Evolutionary conservation across 495 filamentous ascomycete genomes (phyloP).

Genomic region (Penicilliopsis zonata): DNA sequence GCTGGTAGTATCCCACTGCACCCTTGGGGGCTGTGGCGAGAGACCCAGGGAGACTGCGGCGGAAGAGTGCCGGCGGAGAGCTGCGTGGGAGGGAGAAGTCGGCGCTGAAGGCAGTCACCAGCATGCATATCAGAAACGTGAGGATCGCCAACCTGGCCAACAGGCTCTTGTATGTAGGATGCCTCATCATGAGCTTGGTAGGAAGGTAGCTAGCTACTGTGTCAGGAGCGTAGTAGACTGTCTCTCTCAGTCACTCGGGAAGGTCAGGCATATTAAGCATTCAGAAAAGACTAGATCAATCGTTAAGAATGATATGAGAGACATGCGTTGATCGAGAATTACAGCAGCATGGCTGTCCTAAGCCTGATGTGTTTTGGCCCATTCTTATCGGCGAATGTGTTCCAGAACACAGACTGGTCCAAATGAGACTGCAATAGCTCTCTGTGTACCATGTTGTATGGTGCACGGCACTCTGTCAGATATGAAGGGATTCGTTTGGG

Average conservation of each 20-base stretch:
- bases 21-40: conserved; percentile 9
- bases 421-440: no score
- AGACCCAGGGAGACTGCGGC: conserved; percentile 9
- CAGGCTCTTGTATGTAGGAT: neutral
- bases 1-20: conserved; percentile 9
- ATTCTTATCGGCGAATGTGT: conserved; percentile 1
- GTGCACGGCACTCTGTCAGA: no score
- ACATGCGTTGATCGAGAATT: neutral
- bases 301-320: no score
- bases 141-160: conserved; percentile 2
- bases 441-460: no score
- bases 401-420: no score
- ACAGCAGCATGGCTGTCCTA: neutral
- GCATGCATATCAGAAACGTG: conserved; percentile 2
- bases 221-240: no score
- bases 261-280: no score
- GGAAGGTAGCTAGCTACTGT: no score
- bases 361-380: conserved; percentile 1
- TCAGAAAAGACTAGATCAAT: no score
- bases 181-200: no score
- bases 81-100: conserved; percentile 1
- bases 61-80: conserved; percentile 2
- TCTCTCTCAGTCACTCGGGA: no score
- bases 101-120: conserved; percentile 4
- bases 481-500: neutral